Percentiles rank a stretch among this genome's conserved stretches.
phyloP scores from a whole-genome alignment of 805 yeast species.

The Saccharomycopsis fibuligera region DNA sequence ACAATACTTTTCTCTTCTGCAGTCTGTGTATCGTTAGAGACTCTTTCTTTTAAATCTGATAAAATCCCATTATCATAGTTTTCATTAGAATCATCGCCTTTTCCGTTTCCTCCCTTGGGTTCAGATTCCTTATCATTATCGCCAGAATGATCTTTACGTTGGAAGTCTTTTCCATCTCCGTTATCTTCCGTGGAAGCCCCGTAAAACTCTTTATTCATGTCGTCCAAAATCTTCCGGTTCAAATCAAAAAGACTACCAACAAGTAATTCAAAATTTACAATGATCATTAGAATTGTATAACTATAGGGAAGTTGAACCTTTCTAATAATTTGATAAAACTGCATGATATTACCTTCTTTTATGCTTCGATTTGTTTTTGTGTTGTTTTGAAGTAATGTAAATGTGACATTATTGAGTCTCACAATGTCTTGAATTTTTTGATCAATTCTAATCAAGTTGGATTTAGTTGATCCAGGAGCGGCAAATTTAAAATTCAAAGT shows the following conservation, averaged over 20 bases:
- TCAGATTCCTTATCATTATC: too few species aligned
- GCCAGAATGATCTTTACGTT: too few species aligned
- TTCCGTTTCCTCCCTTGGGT: too few species aligned
- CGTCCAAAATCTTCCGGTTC: neutral
- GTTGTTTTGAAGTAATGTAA: neutral
- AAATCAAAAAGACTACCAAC: neutral
- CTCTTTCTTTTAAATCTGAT: too few species aligned
- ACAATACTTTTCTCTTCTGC: too few species aligned
- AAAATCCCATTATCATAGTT: too few species aligned
- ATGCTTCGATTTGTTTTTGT: neutral
- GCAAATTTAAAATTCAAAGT: neutral
- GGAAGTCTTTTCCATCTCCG: too few species aligned
- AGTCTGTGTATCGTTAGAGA: too few species aligned
- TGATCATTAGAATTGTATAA: neutral
- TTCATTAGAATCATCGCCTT: too few species aligned
- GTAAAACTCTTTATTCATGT: neutral
- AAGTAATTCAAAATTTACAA: neutral
- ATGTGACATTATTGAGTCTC: neutral
- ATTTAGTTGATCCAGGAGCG: neutral
- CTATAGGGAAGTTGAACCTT: constrained; percentile 1
- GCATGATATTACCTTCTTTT: neutral
- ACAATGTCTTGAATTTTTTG: neutral
- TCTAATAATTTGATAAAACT: neutral
- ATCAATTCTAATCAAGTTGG: neutral
- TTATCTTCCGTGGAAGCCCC: neutral